These are phyloP conservation scores for Aspergillus mulundensis DNA, from an alignment of 495 filamentous ascomycete species.

Conservation along the genomic window DNA sequence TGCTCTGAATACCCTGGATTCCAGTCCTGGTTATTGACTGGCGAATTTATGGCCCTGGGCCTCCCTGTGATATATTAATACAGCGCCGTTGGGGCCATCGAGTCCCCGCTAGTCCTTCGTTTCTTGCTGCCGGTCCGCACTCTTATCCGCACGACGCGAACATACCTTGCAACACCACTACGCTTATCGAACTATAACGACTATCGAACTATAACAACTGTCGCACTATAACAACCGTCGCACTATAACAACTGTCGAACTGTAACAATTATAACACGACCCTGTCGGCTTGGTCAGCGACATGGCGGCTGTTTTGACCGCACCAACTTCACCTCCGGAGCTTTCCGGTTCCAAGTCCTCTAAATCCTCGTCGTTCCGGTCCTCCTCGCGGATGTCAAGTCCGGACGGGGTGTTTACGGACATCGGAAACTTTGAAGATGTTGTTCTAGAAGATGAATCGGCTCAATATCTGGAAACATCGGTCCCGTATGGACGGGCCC, in stretches of 20 bases:
- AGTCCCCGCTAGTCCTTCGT: slow-evolving; percentile 16
- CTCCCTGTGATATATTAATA: slow-evolving; percentile 15
- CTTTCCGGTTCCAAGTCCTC: slow-evolving; percentile 83
- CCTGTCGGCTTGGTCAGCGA: slow-evolving; percentile 31
- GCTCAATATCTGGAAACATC: slow-evolving; percentile 27
- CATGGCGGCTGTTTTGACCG: slow-evolving; percentile 56
- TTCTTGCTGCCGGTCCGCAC: slow-evolving; percentile 10
- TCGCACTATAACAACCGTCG: no score
- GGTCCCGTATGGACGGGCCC: slow-evolving; percentile 27
- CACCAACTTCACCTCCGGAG: slow-evolving; percentile 77
- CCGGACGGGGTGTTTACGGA: slow-evolving; percentile 63
- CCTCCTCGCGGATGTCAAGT: slow-evolving; percentile 64
- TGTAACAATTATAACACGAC: background rate
- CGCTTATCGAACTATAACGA: background rate
- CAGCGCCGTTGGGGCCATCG: background rate
- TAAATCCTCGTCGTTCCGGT: slow-evolving; percentile 84
- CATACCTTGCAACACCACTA: background rate
- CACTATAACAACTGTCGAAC: no score
- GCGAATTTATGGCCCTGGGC: slow-evolving; percentile 22
- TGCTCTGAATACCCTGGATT: slow-evolving; percentile 13
- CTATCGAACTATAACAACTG: background rate
- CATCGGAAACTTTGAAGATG: slow-evolving; percentile 86
- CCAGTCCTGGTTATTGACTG: slow-evolving; percentile 26
- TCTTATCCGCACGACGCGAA: slow-evolving; percentile 16
- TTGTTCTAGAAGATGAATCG: slow-evolving; percentile 73